phyloP scores from a whole-genome alignment of 164 flowering plant species.

The Aristolochia fimbriata region DNA sequence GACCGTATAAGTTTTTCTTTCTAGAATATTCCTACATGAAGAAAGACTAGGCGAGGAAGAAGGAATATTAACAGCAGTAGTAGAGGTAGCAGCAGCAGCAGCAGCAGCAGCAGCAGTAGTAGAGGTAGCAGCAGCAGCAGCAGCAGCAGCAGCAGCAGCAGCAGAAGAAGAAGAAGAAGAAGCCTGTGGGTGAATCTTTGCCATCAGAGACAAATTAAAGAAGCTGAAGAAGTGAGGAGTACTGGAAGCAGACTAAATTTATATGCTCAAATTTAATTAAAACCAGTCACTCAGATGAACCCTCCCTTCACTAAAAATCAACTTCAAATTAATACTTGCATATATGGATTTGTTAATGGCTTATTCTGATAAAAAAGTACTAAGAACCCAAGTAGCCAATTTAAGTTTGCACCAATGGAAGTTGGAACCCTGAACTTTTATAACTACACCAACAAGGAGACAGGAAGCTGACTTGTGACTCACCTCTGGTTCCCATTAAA shows the following conservation, averaged over 20 bases:
- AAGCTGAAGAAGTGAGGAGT: neutral
- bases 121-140: neutral
- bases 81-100: neutral
- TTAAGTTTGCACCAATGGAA: neutral
- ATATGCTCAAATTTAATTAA: no score
- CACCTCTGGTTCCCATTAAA: neutral
- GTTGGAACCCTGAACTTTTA: neutral
- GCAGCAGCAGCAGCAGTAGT: neutral
- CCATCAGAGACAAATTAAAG: slow-evolving; percentile 3
- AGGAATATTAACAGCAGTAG: no score
- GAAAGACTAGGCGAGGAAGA: slow-evolving; percentile 6
- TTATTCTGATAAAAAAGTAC: no score
- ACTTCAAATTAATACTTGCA: no score
- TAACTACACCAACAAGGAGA: neutral
- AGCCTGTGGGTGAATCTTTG: slow-evolving; percentile 5
- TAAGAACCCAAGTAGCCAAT: no score
- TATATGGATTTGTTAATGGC: no score
- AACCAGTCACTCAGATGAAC: no score
- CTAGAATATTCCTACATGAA: slow-evolving; percentile 2
- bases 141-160: no score
- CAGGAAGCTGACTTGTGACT: no score
- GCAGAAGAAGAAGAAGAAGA: no score
- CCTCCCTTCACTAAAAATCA: no score
- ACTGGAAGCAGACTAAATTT: no score
- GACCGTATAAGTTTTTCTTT: slow-evolving; percentile 22